Conservation (phyloP, 208 protist species). For the Acanthamoeba sp. region DNA sequence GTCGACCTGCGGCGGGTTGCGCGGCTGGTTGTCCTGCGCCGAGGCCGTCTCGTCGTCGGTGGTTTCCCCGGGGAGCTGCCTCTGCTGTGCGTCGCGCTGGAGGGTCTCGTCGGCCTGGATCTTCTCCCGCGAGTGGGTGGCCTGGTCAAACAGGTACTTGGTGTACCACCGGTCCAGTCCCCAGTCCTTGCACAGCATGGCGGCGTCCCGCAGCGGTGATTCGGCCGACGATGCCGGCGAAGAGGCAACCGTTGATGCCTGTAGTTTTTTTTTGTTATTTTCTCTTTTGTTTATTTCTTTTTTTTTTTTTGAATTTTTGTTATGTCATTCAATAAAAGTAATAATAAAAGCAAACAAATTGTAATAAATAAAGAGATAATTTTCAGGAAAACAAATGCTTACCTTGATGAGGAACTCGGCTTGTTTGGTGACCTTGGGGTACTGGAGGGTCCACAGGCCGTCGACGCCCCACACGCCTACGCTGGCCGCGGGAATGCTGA, state of each 20-base stretch:
- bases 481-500: conserved; percentile 10
- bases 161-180: conserved; percentile 58
- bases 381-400: background rate
- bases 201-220: conserved; percentile 16
- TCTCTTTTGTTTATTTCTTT: too few relatives aligned
- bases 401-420: conserved; percentile 60
- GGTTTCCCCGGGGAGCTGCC: background rate
- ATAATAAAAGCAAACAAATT: too few relatives aligned
- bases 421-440: conserved; percentile 47
- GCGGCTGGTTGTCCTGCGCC: background rate
- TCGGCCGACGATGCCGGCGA: background rate
- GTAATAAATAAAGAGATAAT: too few relatives aligned
- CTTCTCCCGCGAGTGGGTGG: conserved; percentile 42
- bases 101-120: background rate
- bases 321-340: too few relatives aligned
- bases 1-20: background rate
- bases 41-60: background rate
- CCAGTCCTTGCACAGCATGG: conserved; percentile 64
- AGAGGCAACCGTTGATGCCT: background rate
- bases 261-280: too few relatives aligned
- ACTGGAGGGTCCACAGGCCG: conserved; percentile 43
- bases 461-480: conserved; percentile 33
- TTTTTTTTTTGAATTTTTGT: too few relatives aligned
- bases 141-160: conserved; percentile 65
- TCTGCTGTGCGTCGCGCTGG: background rate